phyloP scores from a whole-genome alignment of 306 rosid species.

The Prosopis cineraria region DNA sequence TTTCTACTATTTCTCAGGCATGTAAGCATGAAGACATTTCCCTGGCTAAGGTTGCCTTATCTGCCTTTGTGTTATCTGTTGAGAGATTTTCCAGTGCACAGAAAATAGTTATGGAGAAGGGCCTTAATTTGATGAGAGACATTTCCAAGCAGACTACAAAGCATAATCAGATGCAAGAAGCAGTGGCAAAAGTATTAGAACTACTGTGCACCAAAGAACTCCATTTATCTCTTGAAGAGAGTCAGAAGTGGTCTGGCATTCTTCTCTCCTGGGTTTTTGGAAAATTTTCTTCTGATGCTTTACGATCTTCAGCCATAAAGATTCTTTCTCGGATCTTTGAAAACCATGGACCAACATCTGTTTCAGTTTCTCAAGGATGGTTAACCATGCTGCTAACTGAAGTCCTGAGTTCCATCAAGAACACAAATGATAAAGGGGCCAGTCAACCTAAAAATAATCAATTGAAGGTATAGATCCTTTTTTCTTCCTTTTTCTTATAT shows the following conservation, averaged over 20 bases:
- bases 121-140: constrained; percentile 84
- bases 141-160: constrained; percentile 63
- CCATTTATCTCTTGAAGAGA: constrained; percentile 83
- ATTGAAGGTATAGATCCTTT: constrained; percentile 67
- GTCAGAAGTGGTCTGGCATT: constrained; percentile 92
- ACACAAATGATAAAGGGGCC: constrained; percentile 60
- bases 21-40: constrained; percentile 78
- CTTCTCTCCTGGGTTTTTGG: constrained; percentile 86
- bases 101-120: constrained; percentile 81
- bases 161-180: constrained; percentile 79
- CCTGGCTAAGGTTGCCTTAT: constrained; percentile 75
- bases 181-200: constrained; percentile 80
- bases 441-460: constrained; percentile 63
- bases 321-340: constrained; percentile 79
- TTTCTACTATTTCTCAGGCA: constrained; percentile 83
- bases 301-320: constrained; percentile 70
- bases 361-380: constrained; percentile 94
- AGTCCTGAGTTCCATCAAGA: constrained; percentile 57
- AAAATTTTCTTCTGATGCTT: constrained; percentile 63
- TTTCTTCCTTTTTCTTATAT: neutral
- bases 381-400: constrained; percentile 72
- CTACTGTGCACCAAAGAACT: constrained; percentile 63
- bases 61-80: constrained; percentile 85
- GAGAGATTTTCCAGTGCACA: constrained; percentile 73
- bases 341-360: constrained; percentile 68